Base-by-base conservation (phyloP, 2,329 filamentous ascomycete genomes). In the Cryphonectria japonica region DNA sequence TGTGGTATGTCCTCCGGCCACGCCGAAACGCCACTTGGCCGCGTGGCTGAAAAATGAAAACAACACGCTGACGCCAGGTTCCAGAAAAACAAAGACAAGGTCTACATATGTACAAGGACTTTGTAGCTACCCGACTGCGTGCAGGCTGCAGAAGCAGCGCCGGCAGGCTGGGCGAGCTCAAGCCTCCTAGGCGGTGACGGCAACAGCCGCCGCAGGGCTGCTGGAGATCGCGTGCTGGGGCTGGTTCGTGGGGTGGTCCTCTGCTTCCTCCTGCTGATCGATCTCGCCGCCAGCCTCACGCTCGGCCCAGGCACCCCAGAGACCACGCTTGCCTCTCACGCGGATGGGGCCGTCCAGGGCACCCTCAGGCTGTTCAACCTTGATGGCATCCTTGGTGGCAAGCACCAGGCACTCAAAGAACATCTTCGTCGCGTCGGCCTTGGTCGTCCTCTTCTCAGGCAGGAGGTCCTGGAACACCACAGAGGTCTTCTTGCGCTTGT, bases 261-360 rank as follows among this genome's bases (percentile, higher is more conserved):
- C 82, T 75, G 85, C 82, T 75, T 85, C 82, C 72, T 85, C 81
- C 64, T 87, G 82, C 71, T 83, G 80, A 16, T 85, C 87, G 69
- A 89, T 88, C 79, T 90, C 88, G 66, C 88, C 89, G 71, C 88
- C 88, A 61, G 88, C 88, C 79, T 91, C 89, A 52, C 86, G 85
- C 85, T 98, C 96, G 0, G 96, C 96, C 96, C 96, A 99, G 52
- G 92, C 90, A 67, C 95, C 96, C 95, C 96, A 99, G 2, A 99
- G 90, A n/a, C 93, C 95, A 76, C 93, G 89, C 88, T 99, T 99
- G 71, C 92, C 94, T 75, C 94, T 87, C 71, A 99, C 92, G 71
- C 91, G 87, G 77, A 99, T 93, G 19, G 92, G 88, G 2, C 91
- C 92, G 66, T 95, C 95, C 37, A 98, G 87, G 52, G 86, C 78